A percentile compares a stretch with the other conserved stretches of the same genome.
Conservation (phyloP, 345 rosid species). For the Camelina laxa region DNA sequence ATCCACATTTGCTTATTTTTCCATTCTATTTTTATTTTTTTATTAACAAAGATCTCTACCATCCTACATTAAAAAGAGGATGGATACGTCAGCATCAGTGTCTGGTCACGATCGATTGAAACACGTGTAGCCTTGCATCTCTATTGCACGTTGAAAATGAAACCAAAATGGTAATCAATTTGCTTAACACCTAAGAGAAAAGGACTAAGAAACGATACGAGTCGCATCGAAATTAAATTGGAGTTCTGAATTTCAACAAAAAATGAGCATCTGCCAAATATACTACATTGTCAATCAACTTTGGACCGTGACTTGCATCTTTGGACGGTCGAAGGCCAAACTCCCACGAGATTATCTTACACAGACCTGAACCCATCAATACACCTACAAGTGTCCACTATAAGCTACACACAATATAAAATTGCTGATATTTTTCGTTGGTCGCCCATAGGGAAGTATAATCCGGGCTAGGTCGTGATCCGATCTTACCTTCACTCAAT, state of each 20-base stretch:
- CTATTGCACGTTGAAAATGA: slow-evolving; percentile 32
- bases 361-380: not conserved
- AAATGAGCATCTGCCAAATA: slow-evolving; percentile 25
- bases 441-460: not conserved
- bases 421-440: slow-evolving; percentile 27
- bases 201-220: slow-evolving; percentile 6
- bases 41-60: not conserved
- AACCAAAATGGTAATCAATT: slow-evolving; percentile 6
- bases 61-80: not conserved
- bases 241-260: not conserved
- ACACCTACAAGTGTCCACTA: slow-evolving; percentile 24
- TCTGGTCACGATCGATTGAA: not conserved
- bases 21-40: not conserved
- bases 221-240: slow-evolving; percentile 23
- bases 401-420: slow-evolving; percentile 12
- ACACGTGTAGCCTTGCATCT: slow-evolving; percentile 28
- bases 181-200: slow-evolving; percentile 17
- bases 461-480: not conserved
- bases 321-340: slow-evolving; percentile 34
- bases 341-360: slow-evolving; percentile 7
- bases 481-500: not conserved
- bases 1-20: not conserved
- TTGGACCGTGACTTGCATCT: slow-evolving; percentile 32
- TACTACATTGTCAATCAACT: slow-evolving; percentile 7
- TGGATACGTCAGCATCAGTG: slow-evolving; percentile 24